Conservation (phyloP, 2,329 filamentous ascomycete species). For the Diaporthe humulicola region DNA sequence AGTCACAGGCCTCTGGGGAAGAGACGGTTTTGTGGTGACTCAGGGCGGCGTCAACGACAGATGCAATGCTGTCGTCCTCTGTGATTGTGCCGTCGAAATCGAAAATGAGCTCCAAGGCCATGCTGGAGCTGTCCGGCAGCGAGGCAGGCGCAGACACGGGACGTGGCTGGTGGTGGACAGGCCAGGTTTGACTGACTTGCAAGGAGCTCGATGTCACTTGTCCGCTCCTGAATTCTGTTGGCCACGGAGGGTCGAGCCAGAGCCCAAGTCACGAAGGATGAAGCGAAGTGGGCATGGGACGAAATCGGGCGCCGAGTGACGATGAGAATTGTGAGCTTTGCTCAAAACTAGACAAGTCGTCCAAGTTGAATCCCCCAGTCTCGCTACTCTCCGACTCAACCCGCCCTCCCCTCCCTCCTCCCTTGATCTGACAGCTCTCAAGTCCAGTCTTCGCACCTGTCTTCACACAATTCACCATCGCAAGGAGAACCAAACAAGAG, state of each 20-base stretch:
- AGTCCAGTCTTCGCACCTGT: background rate
- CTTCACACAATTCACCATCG: background rate
- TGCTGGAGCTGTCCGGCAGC: background rate
- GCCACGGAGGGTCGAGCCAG: background rate
- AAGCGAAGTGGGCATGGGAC: background rate
- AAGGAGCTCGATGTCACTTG: background rate
- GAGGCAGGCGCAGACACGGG: background rate
- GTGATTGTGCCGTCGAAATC: constrained; percentile 74
- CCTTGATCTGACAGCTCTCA: background rate
- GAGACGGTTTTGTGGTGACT: constrained; percentile 44
- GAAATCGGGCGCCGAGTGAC: background rate
- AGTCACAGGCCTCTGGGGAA: background rate
- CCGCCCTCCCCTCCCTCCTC: too few species aligned
- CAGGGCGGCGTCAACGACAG: constrained; percentile 61
- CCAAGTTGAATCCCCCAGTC: background rate
- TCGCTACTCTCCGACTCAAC: background rate
- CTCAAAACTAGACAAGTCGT: background rate
- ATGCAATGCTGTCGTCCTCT: constrained; percentile 63
- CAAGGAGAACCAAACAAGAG: background rate
- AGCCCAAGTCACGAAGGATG: background rate
- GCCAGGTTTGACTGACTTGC: background rate
- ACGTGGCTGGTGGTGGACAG: background rate
- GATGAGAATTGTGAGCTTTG: background rate
- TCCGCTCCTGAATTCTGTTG: background rate
- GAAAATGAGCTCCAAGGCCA: constrained; percentile 56